phyloP scores from a whole-genome alignment of 1,284 basidiomycete species.

The Cerioporus squamosus region DNA sequence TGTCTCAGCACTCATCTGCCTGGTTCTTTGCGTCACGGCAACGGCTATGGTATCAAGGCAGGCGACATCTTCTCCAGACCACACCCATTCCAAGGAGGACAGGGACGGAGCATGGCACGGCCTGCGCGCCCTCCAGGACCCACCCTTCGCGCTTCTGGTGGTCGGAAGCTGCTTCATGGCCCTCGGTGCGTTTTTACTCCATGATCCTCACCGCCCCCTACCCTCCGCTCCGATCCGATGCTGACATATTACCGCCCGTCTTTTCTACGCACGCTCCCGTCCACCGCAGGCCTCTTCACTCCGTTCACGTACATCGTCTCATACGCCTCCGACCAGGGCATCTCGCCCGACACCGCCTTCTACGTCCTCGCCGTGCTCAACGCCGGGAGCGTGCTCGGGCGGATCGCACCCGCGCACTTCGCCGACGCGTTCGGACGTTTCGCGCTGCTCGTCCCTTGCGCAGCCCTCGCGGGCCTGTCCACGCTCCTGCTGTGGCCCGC shows the following conservation, averaged over 20 bases:
- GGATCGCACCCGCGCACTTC: constrained; percentile 31
- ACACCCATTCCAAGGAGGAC: constrained; percentile 16
- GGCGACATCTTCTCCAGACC: constrained; percentile 28
- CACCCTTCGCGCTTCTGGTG: constrained; percentile 36
- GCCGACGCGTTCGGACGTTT: constrained; percentile 34
- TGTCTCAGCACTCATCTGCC: constrained; percentile 37
- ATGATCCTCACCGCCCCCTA: background rate
- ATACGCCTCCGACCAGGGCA: constrained; percentile 9
- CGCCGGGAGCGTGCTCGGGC: constrained; percentile 31
- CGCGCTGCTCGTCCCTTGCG: constrained; percentile 30
- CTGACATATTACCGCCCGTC: background rate
- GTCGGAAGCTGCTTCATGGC: constrained; percentile 38
- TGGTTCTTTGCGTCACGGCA: constrained; percentile 36
- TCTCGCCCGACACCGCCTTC: constrained; percentile 20
- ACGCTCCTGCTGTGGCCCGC: constrained; percentile 37
- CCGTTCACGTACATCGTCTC: constrained; percentile 27
- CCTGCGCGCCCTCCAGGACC: constrained; percentile 33
- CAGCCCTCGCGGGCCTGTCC: constrained; percentile 21
- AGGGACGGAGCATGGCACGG: constrained; percentile 29
- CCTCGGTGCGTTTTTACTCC: constrained; percentile 24
- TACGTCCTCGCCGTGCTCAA: constrained; percentile 33
- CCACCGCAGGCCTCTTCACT: constrained; percentile 27
- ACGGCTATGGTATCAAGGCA: constrained; percentile 19
- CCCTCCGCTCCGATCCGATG: background rate
- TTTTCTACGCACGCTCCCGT: no score